Base-by-base conservation (phyloP, 2,329 filamentous ascomycete species). In the Acarospora socialis region DNA sequence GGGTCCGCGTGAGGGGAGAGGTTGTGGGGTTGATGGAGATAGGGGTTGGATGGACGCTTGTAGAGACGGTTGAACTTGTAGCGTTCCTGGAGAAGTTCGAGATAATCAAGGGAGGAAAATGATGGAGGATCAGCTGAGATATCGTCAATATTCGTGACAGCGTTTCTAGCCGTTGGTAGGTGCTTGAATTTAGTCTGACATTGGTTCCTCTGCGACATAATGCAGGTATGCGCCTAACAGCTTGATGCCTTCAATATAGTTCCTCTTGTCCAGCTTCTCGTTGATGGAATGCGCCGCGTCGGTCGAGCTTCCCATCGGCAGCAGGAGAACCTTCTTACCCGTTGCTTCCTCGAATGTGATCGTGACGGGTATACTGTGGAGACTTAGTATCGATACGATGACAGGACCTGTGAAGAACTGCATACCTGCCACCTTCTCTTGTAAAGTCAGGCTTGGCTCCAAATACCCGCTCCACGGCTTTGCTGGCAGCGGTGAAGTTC, bases 221-320 rank as follows among this genome's bases (percentile, higher is more conserved):
- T 95, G 87, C 52, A 98, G 62, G 55, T 98, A 98, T 3, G 87
- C 81, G 28, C 90, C 90, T 36, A 98, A 61, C 41, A 98, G 61
- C 72, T 98, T 98, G 48, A 81, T 94, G 29, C 90, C 90, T 65
- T 98, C 84, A 50, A 98, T 92, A 57, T 98, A 98, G 62, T 98
- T 98, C 52, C 72, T 74, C 70, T 81, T 84, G 58, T 98, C 90
- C 36, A 98, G 67, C 70, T 93, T 94, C 72, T 95, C 90, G 56
- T 98, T 98, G 60, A 94, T 92, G 20, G 83, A 93, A 62, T 98
- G 90, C 5, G 90, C 90, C 24, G 81, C 86, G 55, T 95, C 90
- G 1, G 87, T 98, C 25, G 81, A 92, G 65, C 81, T 92, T 27
- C 90, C 90, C 90, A 98, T 95, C 19, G 90, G 90, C 45, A 98